Evolutionary conservation across 441 rosid species (phyloP).

Genomic region (Manihot esculenta): DNA sequence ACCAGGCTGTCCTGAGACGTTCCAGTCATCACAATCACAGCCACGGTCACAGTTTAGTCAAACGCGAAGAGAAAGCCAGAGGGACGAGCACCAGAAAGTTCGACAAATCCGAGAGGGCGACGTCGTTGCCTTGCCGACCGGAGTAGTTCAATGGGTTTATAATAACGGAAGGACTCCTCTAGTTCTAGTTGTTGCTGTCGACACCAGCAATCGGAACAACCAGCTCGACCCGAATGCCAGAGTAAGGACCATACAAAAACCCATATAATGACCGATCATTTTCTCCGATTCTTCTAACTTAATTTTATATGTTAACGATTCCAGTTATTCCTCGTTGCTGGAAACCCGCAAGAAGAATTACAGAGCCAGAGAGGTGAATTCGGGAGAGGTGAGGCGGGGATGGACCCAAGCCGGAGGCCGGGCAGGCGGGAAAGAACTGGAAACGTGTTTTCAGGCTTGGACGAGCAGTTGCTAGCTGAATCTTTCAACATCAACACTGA

Average conservation of each 20-base stretch:
- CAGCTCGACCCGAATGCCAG: slow-evolving; percentile 40
- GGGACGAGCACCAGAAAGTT: slow-evolving; percentile 72
- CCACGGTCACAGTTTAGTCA: not conserved
- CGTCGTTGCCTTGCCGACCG: slow-evolving; percentile 48
- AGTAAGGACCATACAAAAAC: not conserved
- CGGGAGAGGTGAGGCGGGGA: not conserved
- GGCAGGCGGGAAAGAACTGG: slow-evolving; percentile 14
- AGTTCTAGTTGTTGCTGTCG: slow-evolving; percentile 42
- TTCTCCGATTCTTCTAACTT: too few species aligned
- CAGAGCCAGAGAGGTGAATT: slow-evolving; percentile 22
- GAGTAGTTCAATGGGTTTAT: slow-evolving; percentile 67
- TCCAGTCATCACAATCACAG: slow-evolving; percentile 37
- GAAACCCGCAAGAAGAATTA: slow-evolving; percentile 51
- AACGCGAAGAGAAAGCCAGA: slow-evolving; percentile 28
- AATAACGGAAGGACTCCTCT: slow-evolving; percentile 58
- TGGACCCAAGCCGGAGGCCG: not conserved
- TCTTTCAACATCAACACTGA: slow-evolving; percentile 49
- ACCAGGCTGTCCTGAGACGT: slow-evolving; percentile 80
- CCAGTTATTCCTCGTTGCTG: slow-evolving; percentile 65
- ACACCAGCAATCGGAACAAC: slow-evolving; percentile 54
- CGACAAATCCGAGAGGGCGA: slow-evolving; percentile 59
- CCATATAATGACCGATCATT: too few species aligned
- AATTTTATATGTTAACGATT: not conserved
- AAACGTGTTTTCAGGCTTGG: slow-evolving; percentile 51
- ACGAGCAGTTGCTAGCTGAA: slow-evolving; percentile 45